Evolutionary conservation across 805 yeast species (phyloP).

Genomic region (Ogataea pini): DNA sequence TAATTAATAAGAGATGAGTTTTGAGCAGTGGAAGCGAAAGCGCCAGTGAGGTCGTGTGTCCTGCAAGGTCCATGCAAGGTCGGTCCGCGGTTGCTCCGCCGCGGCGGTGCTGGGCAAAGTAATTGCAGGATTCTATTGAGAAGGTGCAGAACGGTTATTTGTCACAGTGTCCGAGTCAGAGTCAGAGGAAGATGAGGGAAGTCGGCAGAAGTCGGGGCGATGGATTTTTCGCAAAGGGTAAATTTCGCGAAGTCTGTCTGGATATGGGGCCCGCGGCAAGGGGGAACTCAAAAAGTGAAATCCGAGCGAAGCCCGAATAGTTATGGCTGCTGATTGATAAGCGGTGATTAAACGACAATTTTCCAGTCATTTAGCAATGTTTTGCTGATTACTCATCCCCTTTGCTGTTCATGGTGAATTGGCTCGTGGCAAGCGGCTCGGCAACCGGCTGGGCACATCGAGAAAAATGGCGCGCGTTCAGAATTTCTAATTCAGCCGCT

Average conservation of each 20-base stretch:
- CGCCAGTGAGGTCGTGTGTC: neutral
- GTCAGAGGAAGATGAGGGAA: neutral
- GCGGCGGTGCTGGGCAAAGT: neutral
- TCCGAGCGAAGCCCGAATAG: no score
- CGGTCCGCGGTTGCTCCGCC: neutral
- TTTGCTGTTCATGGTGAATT: no score
- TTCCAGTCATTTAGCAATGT: no score
- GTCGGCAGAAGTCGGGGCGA: neutral
- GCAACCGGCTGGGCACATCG: neutral
- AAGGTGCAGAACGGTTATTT: conserved; percentile 3
- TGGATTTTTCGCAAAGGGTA: neutral
- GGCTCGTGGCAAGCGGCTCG: no score
- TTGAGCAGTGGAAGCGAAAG: neutral
- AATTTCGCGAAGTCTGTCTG: no score
- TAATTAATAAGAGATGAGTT: no score
- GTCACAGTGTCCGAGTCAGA: neutral
- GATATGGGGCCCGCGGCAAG: no score
- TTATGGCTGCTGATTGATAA: no score
- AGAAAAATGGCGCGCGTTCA: neutral
- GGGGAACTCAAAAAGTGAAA: no score
- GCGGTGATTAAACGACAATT: no score
- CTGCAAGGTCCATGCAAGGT: neutral
- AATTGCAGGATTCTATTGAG: neutral
- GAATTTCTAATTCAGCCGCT: neutral
- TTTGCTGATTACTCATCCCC: no score